phyloP scores from a whole-genome alignment of 331 rosid species.

The Erythrophleum ivorense region DNA sequence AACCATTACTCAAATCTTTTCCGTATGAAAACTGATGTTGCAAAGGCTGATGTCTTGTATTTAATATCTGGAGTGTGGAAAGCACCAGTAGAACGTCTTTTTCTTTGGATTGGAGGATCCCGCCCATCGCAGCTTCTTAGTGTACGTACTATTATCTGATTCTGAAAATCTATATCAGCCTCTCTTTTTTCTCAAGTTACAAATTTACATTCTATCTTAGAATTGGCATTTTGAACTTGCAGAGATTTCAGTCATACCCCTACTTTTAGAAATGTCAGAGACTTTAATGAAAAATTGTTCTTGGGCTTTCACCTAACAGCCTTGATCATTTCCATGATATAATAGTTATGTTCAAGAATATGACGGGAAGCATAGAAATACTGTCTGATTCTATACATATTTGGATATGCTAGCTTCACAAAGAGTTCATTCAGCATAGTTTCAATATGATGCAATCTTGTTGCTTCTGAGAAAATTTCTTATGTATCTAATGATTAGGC shows the following conservation, averaged over 20 bases:
- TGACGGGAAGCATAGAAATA: too few species aligned
- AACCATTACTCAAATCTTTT: conserved; percentile 75
- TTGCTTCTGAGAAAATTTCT: background rate
- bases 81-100: conserved; percentile 80
- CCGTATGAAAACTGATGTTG: conserved; percentile 78
- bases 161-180: conserved; percentile 4
- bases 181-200: background rate
- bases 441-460: background rate
- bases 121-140: conserved; percentile 94
- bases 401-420: background rate
- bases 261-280: background rate
- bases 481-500: too few species aligned
- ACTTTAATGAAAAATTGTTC: too few species aligned
- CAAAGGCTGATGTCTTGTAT: conserved; percentile 81
- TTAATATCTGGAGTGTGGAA: conserved; percentile 91
- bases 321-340: background rate
- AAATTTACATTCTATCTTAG: background rate
- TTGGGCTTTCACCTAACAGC: background rate
- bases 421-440: background rate
- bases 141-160: conserved; percentile 48
- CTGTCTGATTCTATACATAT: too few species aligned
- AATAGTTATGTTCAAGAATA: background rate
- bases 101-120: conserved; percentile 95
- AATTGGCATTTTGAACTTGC: background rate
- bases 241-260: too few species aligned